Evolutionary conservation across 2,329 filamentous ascomycete genomes (phyloP).

Genomic region (Scedosporium minutisporum): DNA sequence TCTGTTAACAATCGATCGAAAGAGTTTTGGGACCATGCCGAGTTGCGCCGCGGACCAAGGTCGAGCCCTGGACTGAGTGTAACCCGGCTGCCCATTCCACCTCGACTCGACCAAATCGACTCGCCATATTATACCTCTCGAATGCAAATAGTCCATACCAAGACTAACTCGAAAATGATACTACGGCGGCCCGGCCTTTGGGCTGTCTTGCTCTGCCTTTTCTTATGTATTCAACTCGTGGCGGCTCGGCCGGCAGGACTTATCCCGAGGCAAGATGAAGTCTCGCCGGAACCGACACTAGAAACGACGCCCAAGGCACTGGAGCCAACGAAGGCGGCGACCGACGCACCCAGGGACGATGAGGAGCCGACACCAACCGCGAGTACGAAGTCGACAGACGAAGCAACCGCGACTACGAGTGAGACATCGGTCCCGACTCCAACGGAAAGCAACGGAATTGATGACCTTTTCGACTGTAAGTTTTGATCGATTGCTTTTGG

Average conservation of each 20-base stretch:
- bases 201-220: conserved; percentile 25
- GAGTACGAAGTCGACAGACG: conserved; percentile 2
- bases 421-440: not conserved
- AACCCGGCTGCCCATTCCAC: not conserved
- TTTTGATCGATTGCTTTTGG: conserved; percentile 9
- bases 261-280: conserved; percentile 23
- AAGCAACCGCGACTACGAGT: not conserved
- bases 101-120: not conserved
- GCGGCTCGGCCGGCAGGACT: conserved; percentile 22
- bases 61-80: not conserved
- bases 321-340: not conserved
- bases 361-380: not conserved
- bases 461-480: conserved; percentile 6
- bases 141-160: not conserved
- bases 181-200: conserved; percentile 3
- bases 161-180: conserved; percentile 2
- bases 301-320: not conserved
- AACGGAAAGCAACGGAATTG: not conserved
- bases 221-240: conserved; percentile 26
- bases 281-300: not conserved
- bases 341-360: not conserved
- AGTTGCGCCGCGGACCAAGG: not conserved
- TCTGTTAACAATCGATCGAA: not conserved
- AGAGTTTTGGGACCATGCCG: not conserved
- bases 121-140: not conserved